Evolutionary conservation across 306 rosid species (phyloP), one percentile per base, ranked within the genome.

Genomic region (Castanopsis chinensis): DNA sequence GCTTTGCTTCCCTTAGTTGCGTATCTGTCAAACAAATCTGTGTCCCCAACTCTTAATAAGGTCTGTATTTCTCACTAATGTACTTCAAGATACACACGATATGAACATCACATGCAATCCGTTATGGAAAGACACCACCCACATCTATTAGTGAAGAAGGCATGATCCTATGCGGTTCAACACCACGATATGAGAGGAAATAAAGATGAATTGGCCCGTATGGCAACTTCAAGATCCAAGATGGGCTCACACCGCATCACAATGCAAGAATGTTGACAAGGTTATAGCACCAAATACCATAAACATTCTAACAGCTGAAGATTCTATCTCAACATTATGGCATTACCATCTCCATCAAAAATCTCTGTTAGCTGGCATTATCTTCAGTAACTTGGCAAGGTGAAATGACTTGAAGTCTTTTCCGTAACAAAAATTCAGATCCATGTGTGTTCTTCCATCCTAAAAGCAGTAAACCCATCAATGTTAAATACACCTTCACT

Each of bases 391-490:
- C 84, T 79, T 86, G 37, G 98, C 93, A 73, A 95, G 97, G 75
- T 92, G 96, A 72, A 78, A 91, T 27, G 99, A 93, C 85, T 89
- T 90, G 88, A 92, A 95, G 74, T 91, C 91, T 82, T 90, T 92
- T 69, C 99, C 98, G 78, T 86, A 95, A 87, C 98, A 91, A 8
- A 93, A 65, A 79, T 94, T 84, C 71, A 92, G 78, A 88, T 95
- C 97, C 87, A 95, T 58, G 17, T 96, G 78, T 54, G 94, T 91
- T 85, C 83, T 90, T 49, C 99, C 98, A n/a, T 86, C 96, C 99
- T 95, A 91, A 87, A 87, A 74, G 4, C 80, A 72, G 74, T 49
- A n/a, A 37, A 73, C 45, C 41, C 20, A 83, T 72, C 74, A 12
- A 71, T 37, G 45, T 80, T 72, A 33, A 7, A 20, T 67, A 18